phyloP scores from a whole-genome alignment of 441 rosid genomes.

The Euphorbia schlechtendalii region DNA sequence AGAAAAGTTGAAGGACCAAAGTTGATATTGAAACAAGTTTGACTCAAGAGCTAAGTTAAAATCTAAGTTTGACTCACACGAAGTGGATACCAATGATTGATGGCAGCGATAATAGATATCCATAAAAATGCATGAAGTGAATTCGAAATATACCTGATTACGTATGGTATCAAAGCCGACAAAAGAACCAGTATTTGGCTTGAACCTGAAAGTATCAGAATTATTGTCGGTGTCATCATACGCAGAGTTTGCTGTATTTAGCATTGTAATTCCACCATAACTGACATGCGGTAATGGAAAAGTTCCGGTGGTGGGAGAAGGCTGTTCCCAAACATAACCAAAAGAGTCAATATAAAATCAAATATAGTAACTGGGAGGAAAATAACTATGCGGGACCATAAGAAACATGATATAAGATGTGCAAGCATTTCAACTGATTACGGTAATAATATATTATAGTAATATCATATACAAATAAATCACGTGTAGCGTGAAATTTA shows the following conservation, averaged over 20 bases:
- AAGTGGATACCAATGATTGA: no score
- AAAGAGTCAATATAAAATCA: neutral
- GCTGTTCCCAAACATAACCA: slow-evolving; percentile 20
- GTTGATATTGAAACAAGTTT: neutral
- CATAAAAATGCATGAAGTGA: no score
- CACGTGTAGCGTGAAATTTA: no score
- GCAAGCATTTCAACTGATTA: no score
- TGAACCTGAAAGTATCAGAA: slow-evolving; percentile 24
- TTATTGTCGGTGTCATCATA: slow-evolving; percentile 16
- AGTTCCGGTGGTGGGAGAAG: slow-evolving; percentile 57
- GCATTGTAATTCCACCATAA: slow-evolving; percentile 27
- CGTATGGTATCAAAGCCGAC: slow-evolving; percentile 21
- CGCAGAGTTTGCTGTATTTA: no score
- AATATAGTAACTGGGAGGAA: no score
- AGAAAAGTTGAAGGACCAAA: neutral
- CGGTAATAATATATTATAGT: neutral
- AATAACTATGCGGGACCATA: neutral
- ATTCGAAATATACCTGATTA: slow-evolving; percentile 30
- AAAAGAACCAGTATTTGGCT: slow-evolving; percentile 23
- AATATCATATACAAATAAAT: neutral
- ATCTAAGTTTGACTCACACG: no score
- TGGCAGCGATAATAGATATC: no score
- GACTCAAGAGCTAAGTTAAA: no score
- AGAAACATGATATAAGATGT: no score
- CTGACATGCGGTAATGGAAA: slow-evolving; percentile 24